A percentile compares a stretch with the other conserved stretches of the same genome.
These are phyloP conservation scores for Ustilaginoidea virens DNA, from an alignment of 2,329 filamentous ascomycete species.

Conservation along the genomic window DNA sequence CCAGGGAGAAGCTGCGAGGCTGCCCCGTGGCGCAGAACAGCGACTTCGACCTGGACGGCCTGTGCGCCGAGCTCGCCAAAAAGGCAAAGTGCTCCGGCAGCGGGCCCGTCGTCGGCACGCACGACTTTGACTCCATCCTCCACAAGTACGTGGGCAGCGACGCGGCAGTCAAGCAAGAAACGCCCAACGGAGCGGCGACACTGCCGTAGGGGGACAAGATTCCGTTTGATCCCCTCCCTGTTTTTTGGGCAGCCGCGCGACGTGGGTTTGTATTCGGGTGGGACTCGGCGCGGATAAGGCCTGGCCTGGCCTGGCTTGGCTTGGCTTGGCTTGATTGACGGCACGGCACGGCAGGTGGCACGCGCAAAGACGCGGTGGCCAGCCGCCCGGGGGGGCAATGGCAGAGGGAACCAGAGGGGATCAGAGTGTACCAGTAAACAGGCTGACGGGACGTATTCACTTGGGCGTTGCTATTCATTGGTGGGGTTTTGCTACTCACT, in stretches of 20 bases:
- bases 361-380: no score
- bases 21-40: conserved; percentile 80
- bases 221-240: not conserved
- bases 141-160: conserved; percentile 42
- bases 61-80: conserved; percentile 84
- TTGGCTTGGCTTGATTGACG: not conserved
- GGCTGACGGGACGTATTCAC: no score
- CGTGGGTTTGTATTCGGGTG: no score
- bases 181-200: conserved; percentile 6
- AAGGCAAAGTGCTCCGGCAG: conserved; percentile 92
- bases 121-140: conserved; percentile 72
- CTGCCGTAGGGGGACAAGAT: conserved; percentile 4
- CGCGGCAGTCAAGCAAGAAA: conserved; percentile 14
- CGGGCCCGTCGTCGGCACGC: conserved; percentile 77
- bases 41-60: conserved; percentile 82
- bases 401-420: no score
- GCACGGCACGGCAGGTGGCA: no score
- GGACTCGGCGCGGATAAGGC: not conserved
- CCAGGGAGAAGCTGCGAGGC: conserved; percentile 76
- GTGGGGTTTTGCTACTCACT: no score
- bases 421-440: no score
- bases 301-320: not conserved
- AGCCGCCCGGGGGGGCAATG: no score
- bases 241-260: no score
- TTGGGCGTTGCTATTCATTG: no score